Conservation (phyloP, 2,329 filamentous ascomycete species). For the Coniochaeta pulveracea region DNA sequence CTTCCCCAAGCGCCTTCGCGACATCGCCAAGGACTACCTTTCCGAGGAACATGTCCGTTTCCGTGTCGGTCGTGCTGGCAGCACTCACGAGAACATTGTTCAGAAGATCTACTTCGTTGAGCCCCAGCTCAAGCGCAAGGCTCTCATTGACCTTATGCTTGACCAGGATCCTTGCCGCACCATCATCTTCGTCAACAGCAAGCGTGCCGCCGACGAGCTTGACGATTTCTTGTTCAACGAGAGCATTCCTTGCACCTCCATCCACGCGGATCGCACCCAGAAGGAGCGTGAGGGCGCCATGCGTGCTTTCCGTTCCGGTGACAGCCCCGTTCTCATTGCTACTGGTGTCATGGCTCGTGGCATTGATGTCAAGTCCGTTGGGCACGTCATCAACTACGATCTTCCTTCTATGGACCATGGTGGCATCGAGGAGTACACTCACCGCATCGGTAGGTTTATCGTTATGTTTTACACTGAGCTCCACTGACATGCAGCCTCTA, state of each 20-base stretch:
- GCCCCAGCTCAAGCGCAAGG: conserved; percentile 53
- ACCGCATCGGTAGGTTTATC: conserved; percentile 67
- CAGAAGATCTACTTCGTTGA: conserved; percentile 65
- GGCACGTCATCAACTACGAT: conserved; percentile 91
- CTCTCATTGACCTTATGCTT: conserved; percentile 61
- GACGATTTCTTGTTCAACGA: conserved; percentile 83
- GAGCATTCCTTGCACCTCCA: conserved; percentile 71
- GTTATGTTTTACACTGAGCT: not conserved
- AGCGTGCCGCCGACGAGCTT: conserved; percentile 65
- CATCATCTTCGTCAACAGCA: conserved; percentile 82
- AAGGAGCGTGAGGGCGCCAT: conserved; percentile 85
- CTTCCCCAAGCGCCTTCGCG: conserved; percentile 70
- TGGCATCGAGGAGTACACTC: conserved; percentile 89
- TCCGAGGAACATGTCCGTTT: conserved; percentile 65
- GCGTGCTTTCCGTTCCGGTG: conserved; percentile 69
- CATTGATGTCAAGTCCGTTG: conserved; percentile 76
- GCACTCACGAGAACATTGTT: conserved; percentile 69
- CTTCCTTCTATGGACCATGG: conserved; percentile 63
- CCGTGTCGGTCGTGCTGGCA: conserved; percentile 77
- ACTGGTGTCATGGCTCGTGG: conserved; percentile 83
- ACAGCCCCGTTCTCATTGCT: conserved; percentile 68
- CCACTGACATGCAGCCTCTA: conserved; percentile 19
- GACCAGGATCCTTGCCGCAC: conserved; percentile 63
- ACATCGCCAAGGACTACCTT: conserved; percentile 68
- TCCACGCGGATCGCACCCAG: conserved; percentile 81